These are phyloP conservation scores for Herpetomonas muscarum DNA, from an alignment of 208 protist species.

Conservation along the genomic window DNA sequence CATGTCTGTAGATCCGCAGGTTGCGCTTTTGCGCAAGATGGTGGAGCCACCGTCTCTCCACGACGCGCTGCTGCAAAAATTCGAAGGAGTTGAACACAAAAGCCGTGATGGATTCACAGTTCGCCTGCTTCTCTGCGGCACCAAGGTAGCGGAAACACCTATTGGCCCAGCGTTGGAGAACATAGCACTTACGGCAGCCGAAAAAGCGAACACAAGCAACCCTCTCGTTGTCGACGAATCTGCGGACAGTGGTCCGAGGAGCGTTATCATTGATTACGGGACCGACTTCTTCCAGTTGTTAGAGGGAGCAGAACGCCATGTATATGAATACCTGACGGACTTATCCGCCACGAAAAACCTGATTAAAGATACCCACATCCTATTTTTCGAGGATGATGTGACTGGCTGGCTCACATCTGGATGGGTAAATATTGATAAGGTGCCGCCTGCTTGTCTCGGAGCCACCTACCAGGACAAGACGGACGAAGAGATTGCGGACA, in stretches of 20 bases:
- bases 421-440: slow-evolving; percentile 2
- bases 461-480: background rate
- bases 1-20: background rate
- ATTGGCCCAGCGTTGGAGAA: background rate
- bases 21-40: background rate
- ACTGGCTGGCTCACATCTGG: background rate
- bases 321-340: background rate
- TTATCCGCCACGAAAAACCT: background rate
- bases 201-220: background rate
- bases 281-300: slow-evolving; percentile 2
- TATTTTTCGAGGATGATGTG: slow-evolving; percentile 7
- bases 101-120: background rate
- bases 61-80: background rate
- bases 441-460: background rate
- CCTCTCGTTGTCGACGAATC: background rate
- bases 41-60: background rate
- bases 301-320: background rate
- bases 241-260: background rate
- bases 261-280: slow-evolving; percentile 4
- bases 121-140: background rate
- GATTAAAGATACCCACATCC: background rate
- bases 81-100: background rate
- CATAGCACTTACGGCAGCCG: background rate
- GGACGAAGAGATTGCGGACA: slow-evolving; percentile 2
- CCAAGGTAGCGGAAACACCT: background rate